Evolutionary conservation across 2,329 filamentous ascomycete species (phyloP), one percentile per base, ranked within the genome.

Genomic region (Aspergillus novoparasiticus): DNA sequence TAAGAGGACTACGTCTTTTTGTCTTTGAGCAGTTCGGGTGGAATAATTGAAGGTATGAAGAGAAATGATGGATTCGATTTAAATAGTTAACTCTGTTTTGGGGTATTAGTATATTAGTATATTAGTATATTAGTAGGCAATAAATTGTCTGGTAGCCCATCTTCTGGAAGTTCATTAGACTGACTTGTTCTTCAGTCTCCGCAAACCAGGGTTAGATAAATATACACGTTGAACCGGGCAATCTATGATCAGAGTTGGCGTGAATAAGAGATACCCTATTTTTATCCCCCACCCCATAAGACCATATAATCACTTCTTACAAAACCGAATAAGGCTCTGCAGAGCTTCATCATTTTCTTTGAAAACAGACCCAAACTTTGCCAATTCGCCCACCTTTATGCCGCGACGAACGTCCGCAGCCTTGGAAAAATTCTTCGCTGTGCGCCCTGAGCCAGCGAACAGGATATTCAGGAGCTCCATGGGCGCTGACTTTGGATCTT

Each of bases 401-500:
- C 51, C 58, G 6, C 61, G 58, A 28, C 61, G 45, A 19, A 59
- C 57, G 9, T 45, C 45, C 4, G 62, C 59, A 34, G 45, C 58
- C 14, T 48, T 51, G 6, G 23, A 32, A 6, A 56, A 39, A 43
- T 61, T 53, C n/a, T 48, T 51, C 10, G 32, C 56, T 2, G 59
- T 36, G 3, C 62, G 59, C 30, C 41, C 34, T 3, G 55, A 21
- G 11, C 34, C 59, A 28, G 57, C 16, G 14, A 64, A 41, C 6
- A 64, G 21, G 30, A 53, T 64, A 21, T 32, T 41, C 43, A 64
- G 43, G 3, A 64, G 26, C 10, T 45, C 34, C 51, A 57, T 50
- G 14, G 43, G 51, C 23, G 55, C 53, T n/a, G 59, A 63, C 26
- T 58, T 28, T 23, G 64, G 64, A 10, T 68, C 48, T 10, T 63